These are phyloP conservation scores for Symmetrospora coprosmae DNA, from an alignment of 768 basidiomycete genomes.

Conservation along the genomic window DNA sequence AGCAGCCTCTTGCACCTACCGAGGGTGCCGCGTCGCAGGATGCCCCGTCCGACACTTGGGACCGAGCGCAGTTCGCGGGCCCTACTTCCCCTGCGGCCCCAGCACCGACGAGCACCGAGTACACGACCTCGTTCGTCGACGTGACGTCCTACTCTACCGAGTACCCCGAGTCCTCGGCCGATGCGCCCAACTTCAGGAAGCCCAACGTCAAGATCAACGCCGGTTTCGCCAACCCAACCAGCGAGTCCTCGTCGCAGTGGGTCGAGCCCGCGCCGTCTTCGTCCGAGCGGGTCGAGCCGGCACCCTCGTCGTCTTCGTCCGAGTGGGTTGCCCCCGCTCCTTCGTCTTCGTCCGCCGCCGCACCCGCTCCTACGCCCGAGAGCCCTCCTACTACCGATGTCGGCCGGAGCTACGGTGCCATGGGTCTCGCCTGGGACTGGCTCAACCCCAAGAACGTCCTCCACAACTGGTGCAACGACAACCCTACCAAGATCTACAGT, in stretches of 20 bases:
- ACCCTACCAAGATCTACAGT: conserved; percentile 11
- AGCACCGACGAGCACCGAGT: too few species aligned
- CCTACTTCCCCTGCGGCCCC: too few species aligned
- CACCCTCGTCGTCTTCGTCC: conserved; percentile 8
- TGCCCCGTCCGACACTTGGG: too few species aligned
- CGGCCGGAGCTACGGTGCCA: neutral
- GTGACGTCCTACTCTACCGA: neutral
- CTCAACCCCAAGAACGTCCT: conserved; percentile 4
- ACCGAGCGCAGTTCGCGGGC: too few species aligned
- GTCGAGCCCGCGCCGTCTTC: too few species aligned
- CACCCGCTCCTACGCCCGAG: neutral
- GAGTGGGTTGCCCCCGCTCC: neutral
- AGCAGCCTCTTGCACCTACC: too few species aligned
- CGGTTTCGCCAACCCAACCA: too few species aligned
- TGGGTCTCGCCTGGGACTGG: conserved; percentile 17
- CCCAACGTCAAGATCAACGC: too few species aligned
- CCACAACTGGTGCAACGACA: neutral
- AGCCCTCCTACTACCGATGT: neutral
- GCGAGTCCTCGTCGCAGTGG: too few species aligned
- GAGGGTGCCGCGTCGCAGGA: too few species aligned
- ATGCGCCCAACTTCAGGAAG: too few species aligned
- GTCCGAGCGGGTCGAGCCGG: too few species aligned
- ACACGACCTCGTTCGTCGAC: neutral
- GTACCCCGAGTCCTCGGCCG: conserved; percentile 10
- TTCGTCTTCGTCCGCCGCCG: neutral